A percentile compares a stretch with the other conserved stretches of the same genome.
Conservation (phyloP, 2,329 filamentous ascomycete genomes). For the Exophiala sp. region DNA sequence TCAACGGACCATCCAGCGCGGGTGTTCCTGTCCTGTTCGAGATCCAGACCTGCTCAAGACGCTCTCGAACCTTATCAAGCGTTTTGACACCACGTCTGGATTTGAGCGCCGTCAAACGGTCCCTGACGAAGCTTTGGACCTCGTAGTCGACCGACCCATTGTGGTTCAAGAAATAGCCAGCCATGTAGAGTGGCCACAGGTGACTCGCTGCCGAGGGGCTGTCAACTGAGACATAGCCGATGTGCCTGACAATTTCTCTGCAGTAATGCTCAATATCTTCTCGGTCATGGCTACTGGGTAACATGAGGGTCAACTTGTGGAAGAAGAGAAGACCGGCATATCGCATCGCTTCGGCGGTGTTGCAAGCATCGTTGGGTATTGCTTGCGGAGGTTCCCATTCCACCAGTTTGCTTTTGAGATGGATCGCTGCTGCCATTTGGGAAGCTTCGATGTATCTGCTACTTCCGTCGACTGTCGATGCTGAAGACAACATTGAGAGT, state of each 20-base stretch:
- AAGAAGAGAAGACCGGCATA: constrained; percentile 9
- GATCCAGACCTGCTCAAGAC: constrained; percentile 5
- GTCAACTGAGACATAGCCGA: constrained; percentile 1
- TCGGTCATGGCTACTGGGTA: not conserved
- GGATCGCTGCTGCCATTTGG: not conserved
- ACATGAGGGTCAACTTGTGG: constrained; percentile 3
- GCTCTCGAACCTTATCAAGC: constrained; percentile 6
- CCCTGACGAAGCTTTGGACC: not conserved
- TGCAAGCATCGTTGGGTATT: constrained; percentile 3
- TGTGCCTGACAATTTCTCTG: constrained; percentile 1
- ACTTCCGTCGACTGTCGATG: not conserved
- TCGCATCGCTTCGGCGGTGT: constrained; percentile 12
- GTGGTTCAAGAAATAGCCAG: constrained; percentile 3
- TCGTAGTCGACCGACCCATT: not conserved
- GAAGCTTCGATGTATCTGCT: not conserved
- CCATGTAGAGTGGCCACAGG: constrained; percentile 11
- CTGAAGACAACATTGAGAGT: constrained; percentile 1
- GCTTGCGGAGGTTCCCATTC: constrained; percentile 4
- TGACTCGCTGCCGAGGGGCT: constrained; percentile 10
- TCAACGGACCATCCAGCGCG: constrained; percentile 6
- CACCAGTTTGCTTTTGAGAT: constrained; percentile 3
- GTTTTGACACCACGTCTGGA: constrained; percentile 3
- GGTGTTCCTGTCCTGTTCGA: not conserved
- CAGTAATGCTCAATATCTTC: not conserved
- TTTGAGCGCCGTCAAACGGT: constrained; percentile 4